These are phyloP conservation scores for Candida saitoana DNA, from an alignment of 805 yeast genomes.

Conservation along the genomic window DNA sequence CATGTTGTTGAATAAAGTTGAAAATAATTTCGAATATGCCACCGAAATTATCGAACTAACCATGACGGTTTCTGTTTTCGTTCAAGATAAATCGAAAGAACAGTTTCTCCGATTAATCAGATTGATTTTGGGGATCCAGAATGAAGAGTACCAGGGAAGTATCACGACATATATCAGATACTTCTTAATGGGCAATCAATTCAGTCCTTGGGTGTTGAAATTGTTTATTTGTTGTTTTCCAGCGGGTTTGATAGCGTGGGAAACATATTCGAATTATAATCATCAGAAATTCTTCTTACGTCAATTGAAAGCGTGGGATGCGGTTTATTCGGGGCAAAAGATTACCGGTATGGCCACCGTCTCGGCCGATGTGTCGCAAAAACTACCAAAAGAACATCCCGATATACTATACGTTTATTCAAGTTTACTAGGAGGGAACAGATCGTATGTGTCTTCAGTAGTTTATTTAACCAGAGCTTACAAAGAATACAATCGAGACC, in stretches of 20 bases:
- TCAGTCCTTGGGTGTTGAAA: constrained; percentile 63
- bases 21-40: constrained; percentile 57
- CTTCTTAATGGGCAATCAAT: constrained; percentile 66
- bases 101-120: constrained; percentile 61
- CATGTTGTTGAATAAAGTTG: constrained; percentile 57
- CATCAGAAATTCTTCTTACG: constrained; percentile 88
- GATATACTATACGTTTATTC: constrained; percentile 77
- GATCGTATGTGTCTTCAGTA: constrained; percentile 78
- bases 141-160: constrained; percentile 47
- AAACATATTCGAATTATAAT: constrained; percentile 66
- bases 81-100: constrained; percentile 57
- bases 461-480: constrained; percentile 74
- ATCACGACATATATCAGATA: constrained; percentile 58
- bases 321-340: constrained; percentile 47
- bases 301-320: constrained; percentile 85
- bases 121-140: constrained; percentile 49
- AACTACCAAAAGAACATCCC: constrained; percentile 46
- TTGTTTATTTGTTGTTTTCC: constrained; percentile 65
- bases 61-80: constrained; percentile 72
- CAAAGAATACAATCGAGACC: constrained; percentile 64
- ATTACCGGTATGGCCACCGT: constrained; percentile 80
- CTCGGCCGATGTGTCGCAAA: constrained; percentile 46
- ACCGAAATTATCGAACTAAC: constrained; percentile 63
- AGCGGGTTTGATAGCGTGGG: constrained; percentile 56
- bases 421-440: constrained; percentile 71